These are phyloP conservation scores for Starmerella floris DNA, from an alignment of 805 yeast genomes.

Conservation along the genomic window DNA sequence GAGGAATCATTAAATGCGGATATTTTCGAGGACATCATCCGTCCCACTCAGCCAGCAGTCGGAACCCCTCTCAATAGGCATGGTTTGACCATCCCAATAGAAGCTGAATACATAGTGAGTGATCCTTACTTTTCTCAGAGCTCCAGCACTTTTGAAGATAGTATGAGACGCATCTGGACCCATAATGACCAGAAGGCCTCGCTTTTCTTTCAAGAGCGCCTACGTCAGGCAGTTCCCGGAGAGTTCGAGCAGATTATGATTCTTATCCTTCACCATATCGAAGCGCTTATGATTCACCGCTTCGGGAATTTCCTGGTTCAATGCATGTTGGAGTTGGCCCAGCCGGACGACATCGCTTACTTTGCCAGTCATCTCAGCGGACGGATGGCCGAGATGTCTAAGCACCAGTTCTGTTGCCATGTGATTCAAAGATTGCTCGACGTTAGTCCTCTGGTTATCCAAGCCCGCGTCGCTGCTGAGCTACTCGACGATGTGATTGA, in stretches of 20 bases:
- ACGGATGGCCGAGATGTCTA: conserved; percentile 25
- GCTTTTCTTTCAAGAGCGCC: conserved; percentile 31
- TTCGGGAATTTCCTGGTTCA: conserved; percentile 34
- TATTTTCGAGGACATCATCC: no score
- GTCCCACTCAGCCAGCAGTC: no score
- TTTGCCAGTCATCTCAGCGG: conserved; percentile 24
- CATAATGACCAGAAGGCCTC: conserved; percentile 33
- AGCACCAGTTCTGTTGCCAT: conserved; percentile 33
- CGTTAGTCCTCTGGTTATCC: conserved; percentile 23
- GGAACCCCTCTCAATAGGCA: no score
- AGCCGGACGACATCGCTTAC: conserved; percentile 24
- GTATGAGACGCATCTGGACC: conserved; percentile 12
- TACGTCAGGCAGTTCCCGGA: conserved; percentile 24
- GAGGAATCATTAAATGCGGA: neutral
- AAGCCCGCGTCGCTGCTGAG: conserved; percentile 28
- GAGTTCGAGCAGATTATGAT: conserved; percentile 25
- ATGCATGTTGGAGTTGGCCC: conserved; percentile 27
- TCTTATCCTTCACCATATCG: conserved; percentile 24
- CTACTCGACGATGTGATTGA: conserved; percentile 24
- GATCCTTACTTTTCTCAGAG: no score
- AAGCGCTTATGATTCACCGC: conserved; percentile 29
- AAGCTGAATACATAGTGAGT: no score
- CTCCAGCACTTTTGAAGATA: neutral
- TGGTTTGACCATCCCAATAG: no score
- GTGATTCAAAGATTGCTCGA: conserved; percentile 33